Percentiles rank a stretch among this genome's conserved stretches.
Conservation (phyloP, 1,284 basidiomycete species). For the Trichosporon sp. region DNA sequence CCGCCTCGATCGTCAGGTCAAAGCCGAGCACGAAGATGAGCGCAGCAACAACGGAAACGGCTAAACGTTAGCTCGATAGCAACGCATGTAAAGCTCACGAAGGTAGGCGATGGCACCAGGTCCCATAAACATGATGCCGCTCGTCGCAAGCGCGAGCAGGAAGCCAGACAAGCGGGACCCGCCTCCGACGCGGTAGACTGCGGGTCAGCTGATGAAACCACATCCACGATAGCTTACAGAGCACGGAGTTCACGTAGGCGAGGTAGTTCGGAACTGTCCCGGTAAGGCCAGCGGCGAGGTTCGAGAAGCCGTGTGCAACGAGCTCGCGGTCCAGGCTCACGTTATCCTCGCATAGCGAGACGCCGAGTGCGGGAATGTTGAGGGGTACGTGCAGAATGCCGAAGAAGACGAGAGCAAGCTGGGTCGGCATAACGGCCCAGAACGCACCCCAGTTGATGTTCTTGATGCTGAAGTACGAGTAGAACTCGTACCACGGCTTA, state of each 20-base stretch:
- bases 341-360: constrained; percentile 82
- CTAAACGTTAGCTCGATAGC: constrained; percentile 48
- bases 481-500: constrained; percentile 76
- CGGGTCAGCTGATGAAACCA: not conserved
- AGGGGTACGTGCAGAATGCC: constrained; percentile 86
- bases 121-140: constrained; percentile 70
- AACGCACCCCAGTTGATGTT: constrained; percentile 61
- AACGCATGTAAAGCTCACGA: constrained; percentile 55
- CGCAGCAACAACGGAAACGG: constrained; percentile 81
- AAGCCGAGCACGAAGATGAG: constrained; percentile 93
- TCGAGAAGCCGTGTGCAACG: constrained; percentile 87
- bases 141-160: constrained; percentile 72
- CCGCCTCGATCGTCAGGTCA: constrained; percentile 87
- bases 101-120: constrained; percentile 69
- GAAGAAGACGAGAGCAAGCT: constrained; percentile 42
- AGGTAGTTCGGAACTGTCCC: constrained; percentile 62
- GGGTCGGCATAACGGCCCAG: constrained; percentile 65
- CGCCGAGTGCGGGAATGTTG: constrained; percentile 88
- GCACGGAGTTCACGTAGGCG: constrained; percentile 74
- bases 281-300: constrained; percentile 70
- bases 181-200: constrained; percentile 90
- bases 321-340: constrained; percentile 91
- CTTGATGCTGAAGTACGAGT: constrained; percentile 64
- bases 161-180: constrained; percentile 76
- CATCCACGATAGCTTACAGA: constrained; percentile 54